Percentiles rank a stretch among this genome's conserved stretches.
Evolutionary conservation across 169 alveolate species (phyloP).

Genomic region (Plasmodium knowlesi): DNA sequence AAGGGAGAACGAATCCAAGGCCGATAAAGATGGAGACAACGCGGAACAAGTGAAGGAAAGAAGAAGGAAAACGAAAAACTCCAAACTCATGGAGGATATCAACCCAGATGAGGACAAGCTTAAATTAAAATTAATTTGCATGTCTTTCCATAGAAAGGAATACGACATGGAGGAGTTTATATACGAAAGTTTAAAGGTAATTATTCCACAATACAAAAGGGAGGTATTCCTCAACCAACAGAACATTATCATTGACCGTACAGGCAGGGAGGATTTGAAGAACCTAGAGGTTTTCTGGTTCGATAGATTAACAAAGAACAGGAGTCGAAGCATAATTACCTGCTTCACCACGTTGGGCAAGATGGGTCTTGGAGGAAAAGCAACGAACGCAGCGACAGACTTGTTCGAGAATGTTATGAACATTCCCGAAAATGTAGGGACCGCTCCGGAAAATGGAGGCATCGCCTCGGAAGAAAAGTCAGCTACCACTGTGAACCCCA

Average conservation of each 20-base stretch:
- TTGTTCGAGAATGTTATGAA: not conserved
- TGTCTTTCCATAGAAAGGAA: conserved; percentile 61
- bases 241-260: conserved; percentile 41
- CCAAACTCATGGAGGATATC: conserved; percentile 49
- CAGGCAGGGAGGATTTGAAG: conserved; percentile 30
- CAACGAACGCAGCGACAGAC: not conserved
- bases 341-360: conserved; percentile 46
- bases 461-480: not conserved
- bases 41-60: not conserved
- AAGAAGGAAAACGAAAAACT: conserved; percentile 55
- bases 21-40: conserved; percentile 25
- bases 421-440: not conserved
- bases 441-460: not conserved
- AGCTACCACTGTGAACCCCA: not conserved
- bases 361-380: not conserved
- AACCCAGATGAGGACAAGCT: conserved; percentile 55
- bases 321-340: conserved; percentile 38
- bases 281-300: conserved; percentile 59
- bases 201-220: conserved; percentile 37
- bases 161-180: conserved; percentile 59
- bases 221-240: conserved; percentile 22
- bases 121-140: conserved; percentile 39
- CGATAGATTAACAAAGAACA: conserved; percentile 40
- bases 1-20: conserved; percentile 15
- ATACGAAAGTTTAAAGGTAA: conserved; percentile 45